These are phyloP conservation scores for Backusella sp. DNA, from an alignment of 192 early-diverging fungal species.

Conservation along the genomic window DNA sequence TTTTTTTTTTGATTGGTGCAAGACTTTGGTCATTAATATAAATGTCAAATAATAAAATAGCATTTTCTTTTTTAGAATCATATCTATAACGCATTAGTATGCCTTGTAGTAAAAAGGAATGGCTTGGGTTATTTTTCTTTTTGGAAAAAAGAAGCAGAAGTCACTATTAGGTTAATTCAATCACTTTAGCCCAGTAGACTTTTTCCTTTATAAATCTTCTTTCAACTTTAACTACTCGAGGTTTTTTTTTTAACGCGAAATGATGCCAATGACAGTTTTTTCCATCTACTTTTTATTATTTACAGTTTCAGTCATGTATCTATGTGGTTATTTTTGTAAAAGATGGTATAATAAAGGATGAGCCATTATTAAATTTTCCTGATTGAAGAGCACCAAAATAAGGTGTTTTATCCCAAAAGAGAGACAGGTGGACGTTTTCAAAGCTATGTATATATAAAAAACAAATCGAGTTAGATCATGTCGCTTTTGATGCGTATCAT, in stretches of 20 bases:
- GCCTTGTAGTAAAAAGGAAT: too few species aligned
- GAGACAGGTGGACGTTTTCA: constrained; percentile 62
- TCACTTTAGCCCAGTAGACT: too few species aligned
- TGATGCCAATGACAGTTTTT: too few species aligned
- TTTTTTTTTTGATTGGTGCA: background rate
- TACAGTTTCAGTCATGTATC: background rate
- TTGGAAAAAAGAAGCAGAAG: too few species aligned
- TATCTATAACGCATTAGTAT: too few species aligned
- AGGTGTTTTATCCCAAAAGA: constrained; percentile 85
- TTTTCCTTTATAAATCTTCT: too few species aligned
- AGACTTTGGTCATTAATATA: background rate
- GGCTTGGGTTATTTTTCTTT: too few species aligned
- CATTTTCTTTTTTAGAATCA: too few species aligned
- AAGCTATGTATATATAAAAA: constrained; percentile 31
- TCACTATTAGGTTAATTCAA: too few species aligned
- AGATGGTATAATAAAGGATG: constrained; percentile 5
- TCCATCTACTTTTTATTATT: background rate
- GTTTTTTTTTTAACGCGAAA: too few species aligned
- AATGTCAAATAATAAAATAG: too few species aligned
- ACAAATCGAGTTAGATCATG: background rate
- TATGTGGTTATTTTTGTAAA: background rate
- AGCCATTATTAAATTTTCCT: constrained; percentile 22
- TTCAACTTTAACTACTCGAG: too few species aligned
- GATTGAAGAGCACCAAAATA: constrained; percentile 66
- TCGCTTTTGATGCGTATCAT: background rate